These are phyloP conservation scores for Hyaloscypha hepaticicola DNA, from an alignment of 495 filamentous ascomycete genomes.

Conservation along the genomic window DNA sequence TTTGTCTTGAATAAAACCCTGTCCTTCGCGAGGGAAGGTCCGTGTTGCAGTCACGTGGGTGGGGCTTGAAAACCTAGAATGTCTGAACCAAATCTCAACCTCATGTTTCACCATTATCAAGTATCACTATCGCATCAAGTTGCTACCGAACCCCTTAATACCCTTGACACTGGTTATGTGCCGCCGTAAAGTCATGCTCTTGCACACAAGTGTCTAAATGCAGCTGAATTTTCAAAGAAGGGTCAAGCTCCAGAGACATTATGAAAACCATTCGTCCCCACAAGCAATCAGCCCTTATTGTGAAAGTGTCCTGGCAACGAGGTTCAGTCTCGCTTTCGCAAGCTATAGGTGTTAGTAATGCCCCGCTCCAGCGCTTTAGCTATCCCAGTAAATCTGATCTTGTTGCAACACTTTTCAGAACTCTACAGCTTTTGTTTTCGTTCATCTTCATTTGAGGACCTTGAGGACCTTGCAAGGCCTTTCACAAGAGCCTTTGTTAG, in stretches of 20 bases:
- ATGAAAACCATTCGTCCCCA: too few species aligned
- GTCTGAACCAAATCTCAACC: background rate
- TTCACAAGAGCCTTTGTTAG: background rate
- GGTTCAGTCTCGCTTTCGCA: background rate
- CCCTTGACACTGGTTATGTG: too few species aligned
- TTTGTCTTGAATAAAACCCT: background rate
- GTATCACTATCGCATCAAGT: too few species aligned
- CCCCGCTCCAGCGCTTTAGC: too few species aligned
- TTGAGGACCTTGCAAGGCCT: background rate
- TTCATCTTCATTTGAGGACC: background rate
- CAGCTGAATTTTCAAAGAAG: too few species aligned
- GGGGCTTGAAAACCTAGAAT: background rate
- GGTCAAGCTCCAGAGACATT: too few species aligned
- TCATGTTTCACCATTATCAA: background rate
- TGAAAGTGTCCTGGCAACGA: background rate
- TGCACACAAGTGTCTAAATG: too few species aligned
- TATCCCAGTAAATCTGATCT: background rate
- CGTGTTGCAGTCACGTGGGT: background rate
- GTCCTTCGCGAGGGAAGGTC: background rate
- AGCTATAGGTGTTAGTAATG: background rate
- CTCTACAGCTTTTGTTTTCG: background rate
- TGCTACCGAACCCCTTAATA: too few species aligned
- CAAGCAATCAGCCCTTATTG: background rate
- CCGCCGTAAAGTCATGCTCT: too few species aligned
- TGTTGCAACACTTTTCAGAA: background rate